These are phyloP conservation scores for Vicia villosa DNA, from an alignment of 306 rosid species.

Conservation along the genomic window DNA sequence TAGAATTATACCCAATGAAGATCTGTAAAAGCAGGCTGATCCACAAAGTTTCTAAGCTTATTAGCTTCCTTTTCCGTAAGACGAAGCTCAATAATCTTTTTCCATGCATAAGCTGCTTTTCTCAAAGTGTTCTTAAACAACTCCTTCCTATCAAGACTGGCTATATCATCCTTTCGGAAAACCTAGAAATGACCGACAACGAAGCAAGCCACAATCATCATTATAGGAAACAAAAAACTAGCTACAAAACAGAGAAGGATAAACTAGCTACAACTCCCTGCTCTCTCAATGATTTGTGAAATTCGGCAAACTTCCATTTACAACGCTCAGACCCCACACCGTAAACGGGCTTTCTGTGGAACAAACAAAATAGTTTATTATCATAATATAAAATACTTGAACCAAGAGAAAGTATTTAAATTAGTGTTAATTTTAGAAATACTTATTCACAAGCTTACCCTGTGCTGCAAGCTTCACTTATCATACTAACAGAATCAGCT, in stretches of 20 bases:
- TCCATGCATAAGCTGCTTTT: slow-evolving; percentile 80
- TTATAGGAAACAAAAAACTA: too few relatives aligned
- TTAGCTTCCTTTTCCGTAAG: too few relatives aligned
- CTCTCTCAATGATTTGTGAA: slow-evolving; percentile 72
- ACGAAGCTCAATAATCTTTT: too few relatives aligned
- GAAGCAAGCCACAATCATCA: slow-evolving; percentile 14
- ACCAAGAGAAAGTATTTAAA: slow-evolving; percentile 27
- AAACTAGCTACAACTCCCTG: slow-evolving; percentile 77
- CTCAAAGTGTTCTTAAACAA: slow-evolving; percentile 83
- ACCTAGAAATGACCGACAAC: slow-evolving; percentile 45
- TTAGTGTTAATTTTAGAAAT: slow-evolving; percentile 6
- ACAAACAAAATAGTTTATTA: too few relatives aligned
- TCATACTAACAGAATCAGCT: slow-evolving; percentile 88
- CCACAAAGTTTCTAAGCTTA: too few relatives aligned
- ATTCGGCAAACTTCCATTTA: slow-evolving; percentile 80
- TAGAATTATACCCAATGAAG: too few relatives aligned
- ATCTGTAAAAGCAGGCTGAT: too few relatives aligned
- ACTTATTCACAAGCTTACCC: slow-evolving; percentile 63
- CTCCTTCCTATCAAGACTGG: slow-evolving; percentile 67
- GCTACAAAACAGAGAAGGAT: too few relatives aligned
- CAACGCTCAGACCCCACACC: too few relatives aligned
- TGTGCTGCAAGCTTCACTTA: slow-evolving; percentile 95
- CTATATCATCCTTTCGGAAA: slow-evolving; percentile 76
- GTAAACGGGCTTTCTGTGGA: too few relatives aligned
- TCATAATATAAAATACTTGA: too few relatives aligned